Base-by-base conservation (phyloP, 2,329 filamentous ascomycete species). In the Didymosphaeria variabile region DNA sequence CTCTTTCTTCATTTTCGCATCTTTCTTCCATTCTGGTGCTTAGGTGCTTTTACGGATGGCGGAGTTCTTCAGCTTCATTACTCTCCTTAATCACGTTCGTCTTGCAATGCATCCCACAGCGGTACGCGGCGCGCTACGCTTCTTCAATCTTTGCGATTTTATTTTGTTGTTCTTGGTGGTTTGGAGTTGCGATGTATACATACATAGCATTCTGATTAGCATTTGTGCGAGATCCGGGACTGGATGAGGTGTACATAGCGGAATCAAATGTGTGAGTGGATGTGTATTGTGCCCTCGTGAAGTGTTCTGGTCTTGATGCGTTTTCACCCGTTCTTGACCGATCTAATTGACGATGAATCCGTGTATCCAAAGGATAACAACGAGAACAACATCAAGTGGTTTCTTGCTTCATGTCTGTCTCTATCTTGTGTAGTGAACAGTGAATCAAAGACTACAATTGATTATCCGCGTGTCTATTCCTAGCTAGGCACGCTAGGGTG, bases 81-180 rank as follows among this genome's bases (percentile, higher is more conserved):
- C 31, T 34, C 46, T 50, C 47, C 46, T 49, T n/a, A 13, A 32
- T 31, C 6, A 40, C 15, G 38, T 12, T 29, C 5, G 15, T 29
- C 26, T 51, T 36, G 45, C 45, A 49, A 19, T 51, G 47, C 47
- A 51, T 51, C 47, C 47, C 13, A 51, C 47, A 51, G 49, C 32
- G 31, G 49, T 38, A 38, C 49, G 49, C 49, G 32, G 49, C 29
- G 49, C 49, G 49, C 49, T 52, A 52, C 32, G 49, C 49, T 52
- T 52, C 12, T 52, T 23, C 32, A 23, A 9, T 52, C 49, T 52
- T 52, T 38, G 34, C 34, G 49, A n/a, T 40, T 52, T 19, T 10
- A 47, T 9, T 40, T 40, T 40, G 2, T 23, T 52, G 32, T 6
- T 6, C 34, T 45, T 23, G 19, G 42, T 21, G 42, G 42, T 10